Evolutionary conservation across 768 basidiomycete genomes (phyloP).

Genomic region (Suillus clintonianus): DNA sequence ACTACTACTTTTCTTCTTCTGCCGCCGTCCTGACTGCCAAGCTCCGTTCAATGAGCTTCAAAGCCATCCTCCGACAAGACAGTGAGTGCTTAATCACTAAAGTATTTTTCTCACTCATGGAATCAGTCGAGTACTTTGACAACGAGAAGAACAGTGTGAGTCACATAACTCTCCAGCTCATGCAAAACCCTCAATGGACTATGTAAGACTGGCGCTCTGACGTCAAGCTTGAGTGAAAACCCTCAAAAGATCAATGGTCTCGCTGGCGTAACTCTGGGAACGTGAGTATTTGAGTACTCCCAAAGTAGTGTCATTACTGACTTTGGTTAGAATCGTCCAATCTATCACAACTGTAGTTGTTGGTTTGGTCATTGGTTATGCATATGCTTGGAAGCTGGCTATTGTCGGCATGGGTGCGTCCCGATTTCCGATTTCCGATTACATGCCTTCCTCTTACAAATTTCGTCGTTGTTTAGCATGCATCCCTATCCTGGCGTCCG

Average conservation of each 20-base stretch:
- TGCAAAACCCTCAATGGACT: slow-evolving; percentile 1
- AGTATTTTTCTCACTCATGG: slow-evolving; percentile 18
- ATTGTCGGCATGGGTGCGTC: slow-evolving; percentile 76
- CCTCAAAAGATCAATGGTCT: slow-evolving; percentile 89
- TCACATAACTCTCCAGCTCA: slow-evolving; percentile 12
- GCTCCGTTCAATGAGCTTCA: slow-evolving; percentile 41
- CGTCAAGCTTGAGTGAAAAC: slow-evolving; percentile 77
- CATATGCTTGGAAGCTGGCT: slow-evolving; percentile 75
- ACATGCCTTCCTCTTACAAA: neutral
- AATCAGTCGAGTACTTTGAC: slow-evolving; percentile 84
- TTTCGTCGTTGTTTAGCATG: slow-evolving; percentile 45
- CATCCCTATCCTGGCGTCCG: slow-evolving; percentile 63
- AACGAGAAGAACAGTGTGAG: slow-evolving; percentile 76
- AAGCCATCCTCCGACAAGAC: slow-evolving; percentile 46
- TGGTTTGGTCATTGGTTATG: slow-evolving; percentile 76
- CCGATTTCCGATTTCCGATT: neutral
- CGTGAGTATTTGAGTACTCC: slow-evolving; percentile 39
- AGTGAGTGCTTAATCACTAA: slow-evolving; percentile 32
- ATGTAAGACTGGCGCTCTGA: slow-evolving; percentile 74
- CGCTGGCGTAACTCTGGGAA: slow-evolving; percentile 84
- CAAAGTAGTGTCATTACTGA: neutral
- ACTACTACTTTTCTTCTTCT: slow-evolving; percentile 33
- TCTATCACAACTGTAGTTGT: slow-evolving; percentile 63
- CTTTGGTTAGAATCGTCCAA: slow-evolving; percentile 67
- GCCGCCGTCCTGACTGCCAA: slow-evolving; percentile 41